Percentiles rank a stretch among this genome's conserved stretches.
Conservation (phyloP, 2,329 filamentous ascomycete species). For the Trichocomaceae sp. region DNA sequence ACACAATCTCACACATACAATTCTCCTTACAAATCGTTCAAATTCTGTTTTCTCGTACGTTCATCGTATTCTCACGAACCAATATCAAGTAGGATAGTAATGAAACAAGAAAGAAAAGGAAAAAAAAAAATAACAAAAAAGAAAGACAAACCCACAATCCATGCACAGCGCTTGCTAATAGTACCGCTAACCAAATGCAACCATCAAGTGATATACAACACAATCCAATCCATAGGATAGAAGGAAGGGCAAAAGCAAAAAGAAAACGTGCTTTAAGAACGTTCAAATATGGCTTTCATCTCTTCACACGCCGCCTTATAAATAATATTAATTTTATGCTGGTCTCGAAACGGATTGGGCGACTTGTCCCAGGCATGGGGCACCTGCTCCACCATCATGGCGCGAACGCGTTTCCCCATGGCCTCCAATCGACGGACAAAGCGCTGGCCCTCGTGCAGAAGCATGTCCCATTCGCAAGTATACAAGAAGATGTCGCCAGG, state of each 20-base stretch:
- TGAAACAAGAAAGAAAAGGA: too few relatives aligned
- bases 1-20: too few relatives aligned
- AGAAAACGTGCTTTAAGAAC: slow-evolving; percentile 13
- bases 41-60: too few relatives aligned
- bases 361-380: slow-evolving; percentile 46
- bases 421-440: slow-evolving; percentile 38
- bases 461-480: slow-evolving; percentile 62
- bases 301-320: slow-evolving; percentile 40
- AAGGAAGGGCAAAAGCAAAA: neutral
- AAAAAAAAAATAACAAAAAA: neutral
- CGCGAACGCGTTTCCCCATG: slow-evolving; percentile 39
- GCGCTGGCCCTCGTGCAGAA: slow-evolving; percentile 51
- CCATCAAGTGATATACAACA: neutral
- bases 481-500: slow-evolving; percentile 57
- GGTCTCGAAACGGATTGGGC: slow-evolving; percentile 43
- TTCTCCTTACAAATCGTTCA: too few relatives aligned
- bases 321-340: slow-evolving; percentile 35
- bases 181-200: neutral
- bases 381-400: slow-evolving; percentile 42
- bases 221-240: neutral
- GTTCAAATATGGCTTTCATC: slow-evolving; percentile 37
- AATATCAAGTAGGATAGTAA: too few relatives aligned
- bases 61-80: too few relatives aligned
- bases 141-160: neutral
- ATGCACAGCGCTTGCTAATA: neutral